Evolutionary conservation across 805 yeast species (phyloP).

Genomic region (Candida arabinofermentans): DNA sequence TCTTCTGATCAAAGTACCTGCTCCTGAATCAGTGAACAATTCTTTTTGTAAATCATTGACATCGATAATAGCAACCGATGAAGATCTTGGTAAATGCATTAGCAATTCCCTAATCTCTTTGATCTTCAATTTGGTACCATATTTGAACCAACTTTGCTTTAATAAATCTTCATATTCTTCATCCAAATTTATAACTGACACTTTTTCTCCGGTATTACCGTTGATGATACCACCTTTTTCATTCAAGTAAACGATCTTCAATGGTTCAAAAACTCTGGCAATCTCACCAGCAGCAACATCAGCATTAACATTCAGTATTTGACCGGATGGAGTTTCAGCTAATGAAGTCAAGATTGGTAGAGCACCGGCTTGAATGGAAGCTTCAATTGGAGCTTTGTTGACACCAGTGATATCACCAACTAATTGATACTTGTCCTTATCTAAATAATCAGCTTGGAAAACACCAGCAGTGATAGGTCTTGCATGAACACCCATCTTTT

Average conservation of each 20-base stretch:
- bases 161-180: constrained; percentile 90
- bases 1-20: constrained; percentile 96
- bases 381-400: constrained; percentile 85
- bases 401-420: constrained; percentile 90
- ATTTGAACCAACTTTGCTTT: constrained; percentile 97
- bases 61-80: constrained; percentile 95
- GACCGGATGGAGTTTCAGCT: constrained; percentile 97
- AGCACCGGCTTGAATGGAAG: constrained; percentile 93
- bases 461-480: constrained; percentile 99
- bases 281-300: constrained; percentile 99
- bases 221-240: constrained; percentile 97
- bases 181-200: constrained; percentile 86
- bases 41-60: constrained; percentile 95
- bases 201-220: constrained; percentile 87
- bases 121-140: constrained; percentile 96
- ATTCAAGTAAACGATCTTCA: constrained; percentile 91
- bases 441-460: constrained; percentile 87
- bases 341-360: constrained; percentile 93
- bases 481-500: constrained; percentile 95
- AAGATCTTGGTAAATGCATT: constrained; percentile 91
- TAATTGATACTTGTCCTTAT: constrained; percentile 82
- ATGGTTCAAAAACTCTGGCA: constrained; percentile 94
- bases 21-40: constrained; percentile 97
- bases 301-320: constrained; percentile 94
- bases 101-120: constrained; percentile 93